Base-by-base conservation (phyloP, 768 basidiomycete species). In the Tulasnella calospora region DNA sequence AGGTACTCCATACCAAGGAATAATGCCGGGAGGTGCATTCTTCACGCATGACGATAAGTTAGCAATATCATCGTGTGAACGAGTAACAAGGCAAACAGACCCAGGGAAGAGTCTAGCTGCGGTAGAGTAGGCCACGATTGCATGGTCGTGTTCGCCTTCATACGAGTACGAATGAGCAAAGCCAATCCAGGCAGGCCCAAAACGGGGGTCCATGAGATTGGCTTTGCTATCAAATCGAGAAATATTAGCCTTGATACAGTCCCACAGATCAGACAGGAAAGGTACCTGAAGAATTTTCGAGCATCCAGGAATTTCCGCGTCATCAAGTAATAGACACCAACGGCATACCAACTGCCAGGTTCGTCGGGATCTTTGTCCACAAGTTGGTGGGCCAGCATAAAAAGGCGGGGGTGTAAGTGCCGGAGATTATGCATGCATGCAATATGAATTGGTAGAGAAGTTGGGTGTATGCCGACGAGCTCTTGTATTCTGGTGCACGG, bases 1-100 rank as follows among this genome's bases (percentile, higher is more conserved):
- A 99, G 94, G 81, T 99, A 94, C 84, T 99, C 97, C 96, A 98
- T 99, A 8, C 97, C 98, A 70, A 99, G 94, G 83, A 96, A 99
- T 85, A 96, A 90, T 67, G 98, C 86, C 0, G 98, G 96, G 5
- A 99, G 85, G 85, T 99, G 97, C 3, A 96, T 96, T n/a, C 96
- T 97, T 82, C 30, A n/a, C 27, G n/a, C 36, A 30, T 7, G 33
- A 6, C 19, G 38, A 40, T 21, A 73, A n/a, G 38, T 30, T 41
- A 78, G 27, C 55, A 38, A 57, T n/a, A n/a, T 36, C 7, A 30
- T 10, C 27, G 7, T 41, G 33, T 9, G 27, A 44, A 33, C 17
- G 9, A 21, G 8, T 47, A 38, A n/a, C 33, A 67, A 15, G 81
- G 89, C 74, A 83, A 40, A 79, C 85, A 72, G 74, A 96, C 94